A percentile compares a stretch with the other conserved stretches of the same genome.
Evolutionary conservation across 2,329 filamentous ascomycete species (phyloP).

Genomic region (Claviceps humidiphila): DNA sequence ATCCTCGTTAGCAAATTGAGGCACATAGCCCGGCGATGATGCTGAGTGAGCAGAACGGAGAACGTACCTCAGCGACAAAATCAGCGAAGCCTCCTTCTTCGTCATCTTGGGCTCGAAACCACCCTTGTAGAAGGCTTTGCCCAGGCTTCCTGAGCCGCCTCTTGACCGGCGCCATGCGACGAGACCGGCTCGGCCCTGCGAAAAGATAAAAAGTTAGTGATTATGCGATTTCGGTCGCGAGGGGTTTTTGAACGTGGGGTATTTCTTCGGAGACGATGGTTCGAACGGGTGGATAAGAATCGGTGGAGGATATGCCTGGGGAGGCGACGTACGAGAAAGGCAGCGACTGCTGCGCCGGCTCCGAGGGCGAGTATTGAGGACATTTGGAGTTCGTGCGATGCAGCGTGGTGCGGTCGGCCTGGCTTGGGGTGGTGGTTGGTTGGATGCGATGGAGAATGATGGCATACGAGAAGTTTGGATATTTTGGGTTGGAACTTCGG

Average conservation of each 20-base stretch:
- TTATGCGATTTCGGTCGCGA: too few species aligned
- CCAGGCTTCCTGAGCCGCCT: constrained; percentile 64
- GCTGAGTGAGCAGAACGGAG: too few species aligned
- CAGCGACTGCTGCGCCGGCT: constrained; percentile 35
- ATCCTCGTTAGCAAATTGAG: not conserved
- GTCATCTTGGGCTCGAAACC: constrained; percentile 97
- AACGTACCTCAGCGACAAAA: constrained; percentile 73
- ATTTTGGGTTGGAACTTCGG: constrained; percentile 10
- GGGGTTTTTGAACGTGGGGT: too few species aligned
- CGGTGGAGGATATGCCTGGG: not conserved
- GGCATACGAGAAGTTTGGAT: constrained; percentile 5
- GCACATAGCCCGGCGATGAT: too few species aligned
- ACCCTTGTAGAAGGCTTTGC: constrained; percentile 93
- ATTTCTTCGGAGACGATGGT: too few species aligned
- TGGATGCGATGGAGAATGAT: not conserved
- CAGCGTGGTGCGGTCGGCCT: not conserved
- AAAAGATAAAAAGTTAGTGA: not conserved
- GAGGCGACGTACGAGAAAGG: constrained; percentile 31
- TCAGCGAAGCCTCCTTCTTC: constrained; percentile 77
- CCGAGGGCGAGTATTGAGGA: constrained; percentile 32
- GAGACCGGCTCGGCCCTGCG: constrained; percentile 77
- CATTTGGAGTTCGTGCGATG: constrained; percentile 15
- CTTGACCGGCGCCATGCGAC: constrained; percentile 77
- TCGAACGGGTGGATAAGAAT: not conserved
- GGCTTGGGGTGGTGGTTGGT: not conserved